Conservation (phyloP, 345 rosid species). For the Clarkia xantiana region DNA sequence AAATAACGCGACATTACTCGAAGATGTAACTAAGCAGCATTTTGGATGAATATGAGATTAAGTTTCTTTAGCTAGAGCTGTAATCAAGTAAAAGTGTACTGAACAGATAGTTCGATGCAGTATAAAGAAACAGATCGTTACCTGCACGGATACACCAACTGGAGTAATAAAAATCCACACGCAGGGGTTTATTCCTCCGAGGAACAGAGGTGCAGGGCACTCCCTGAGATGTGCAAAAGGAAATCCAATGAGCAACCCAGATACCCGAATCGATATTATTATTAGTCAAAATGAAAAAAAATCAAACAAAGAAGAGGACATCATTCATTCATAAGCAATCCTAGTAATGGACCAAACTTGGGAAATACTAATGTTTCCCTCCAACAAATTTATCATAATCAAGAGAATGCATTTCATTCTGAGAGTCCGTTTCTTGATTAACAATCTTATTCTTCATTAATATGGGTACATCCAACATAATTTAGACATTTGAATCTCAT, state of each 20-base stretch:
- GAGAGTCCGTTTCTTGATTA: no score
- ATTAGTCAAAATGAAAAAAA: neutral
- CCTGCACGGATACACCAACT: slow-evolving; percentile 81
- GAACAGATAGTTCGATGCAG: neutral
- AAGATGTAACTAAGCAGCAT: no score
- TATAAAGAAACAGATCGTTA: slow-evolving; percentile 8
- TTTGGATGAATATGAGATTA: no score
- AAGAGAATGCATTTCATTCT: no score
- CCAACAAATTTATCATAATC: no score
- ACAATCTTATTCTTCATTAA: no score
- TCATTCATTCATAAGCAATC: no score
- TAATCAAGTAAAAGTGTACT: neutral
- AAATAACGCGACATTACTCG: neutral
- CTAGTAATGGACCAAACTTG: no score
- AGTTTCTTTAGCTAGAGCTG: neutral
- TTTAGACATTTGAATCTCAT: no score
- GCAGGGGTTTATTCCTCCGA: slow-evolving; percentile 35
- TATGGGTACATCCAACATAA: no score
- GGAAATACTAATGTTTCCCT: no score
- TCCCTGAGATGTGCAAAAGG: slow-evolving; percentile 30
- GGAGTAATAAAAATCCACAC: slow-evolving; percentile 65
- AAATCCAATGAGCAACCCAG: neutral
- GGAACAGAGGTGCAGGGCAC: slow-evolving; percentile 44
- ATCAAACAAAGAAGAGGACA: neutral
- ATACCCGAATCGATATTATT: neutral